A percentile compares a stretch with the other conserved stretches of the same genome.
phyloP scores from a whole-genome alignment of 768 basidiomycete species.

The Strobilomyces dryophilus region DNA sequence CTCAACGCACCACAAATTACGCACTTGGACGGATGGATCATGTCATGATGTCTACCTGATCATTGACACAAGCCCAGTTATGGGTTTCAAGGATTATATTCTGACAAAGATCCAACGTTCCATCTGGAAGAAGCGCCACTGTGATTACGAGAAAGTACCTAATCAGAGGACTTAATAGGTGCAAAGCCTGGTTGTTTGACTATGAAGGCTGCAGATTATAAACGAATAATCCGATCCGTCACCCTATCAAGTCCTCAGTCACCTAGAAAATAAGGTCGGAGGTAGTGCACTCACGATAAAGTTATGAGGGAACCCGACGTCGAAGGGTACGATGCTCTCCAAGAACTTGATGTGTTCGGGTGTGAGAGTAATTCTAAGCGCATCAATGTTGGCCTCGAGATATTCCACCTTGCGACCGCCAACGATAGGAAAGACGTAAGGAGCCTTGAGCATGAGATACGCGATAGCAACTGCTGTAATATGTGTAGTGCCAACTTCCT shows the following conservation, averaged over 20 bases:
- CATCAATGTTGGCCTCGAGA: constrained; percentile 37
- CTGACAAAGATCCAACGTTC: neutral
- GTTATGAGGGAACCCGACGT: constrained; percentile 35
- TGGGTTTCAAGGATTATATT: neutral
- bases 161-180: constrained; percentile 10
- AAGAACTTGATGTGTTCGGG: constrained; percentile 30
- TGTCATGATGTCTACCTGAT: too few species aligned
- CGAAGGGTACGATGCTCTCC: constrained; percentile 24
- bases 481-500: constrained; percentile 33
- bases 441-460: constrained; percentile 41
- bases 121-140: neutral
- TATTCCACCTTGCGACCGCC: constrained; percentile 41
- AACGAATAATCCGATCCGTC: constrained; percentile 20
- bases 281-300: constrained; percentile 24
- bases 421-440: constrained; percentile 40
- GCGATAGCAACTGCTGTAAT: constrained; percentile 38
- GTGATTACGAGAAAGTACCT: neutral
- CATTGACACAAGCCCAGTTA: too few species aligned
- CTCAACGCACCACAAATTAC: too few species aligned
- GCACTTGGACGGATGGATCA: too few species aligned
- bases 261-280: neutral
- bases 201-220: constrained; percentile 10
- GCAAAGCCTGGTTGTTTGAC: constrained; percentile 16
- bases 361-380: constrained; percentile 33
- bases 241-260: constrained; percentile 15